These are phyloP conservation scores for Pythium rhizo-oryzae DNA, from an alignment of 352 stramenopile genomes.

Conservation along the genomic window DNA sequence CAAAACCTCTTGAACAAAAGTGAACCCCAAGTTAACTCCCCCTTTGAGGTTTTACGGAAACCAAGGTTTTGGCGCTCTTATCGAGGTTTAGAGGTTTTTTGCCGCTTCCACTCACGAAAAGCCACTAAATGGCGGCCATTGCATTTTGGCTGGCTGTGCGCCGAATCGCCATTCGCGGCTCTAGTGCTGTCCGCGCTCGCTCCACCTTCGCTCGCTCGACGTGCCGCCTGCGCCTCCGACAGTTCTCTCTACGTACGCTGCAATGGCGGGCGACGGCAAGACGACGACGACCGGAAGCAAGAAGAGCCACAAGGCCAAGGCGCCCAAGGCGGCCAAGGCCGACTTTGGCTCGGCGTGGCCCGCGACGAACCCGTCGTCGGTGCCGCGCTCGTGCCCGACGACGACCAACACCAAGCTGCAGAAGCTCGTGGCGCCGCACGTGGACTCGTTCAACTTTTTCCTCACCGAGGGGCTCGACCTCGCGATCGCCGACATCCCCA, in stretches of 20 bases:
- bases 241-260: constrained; percentile 4
- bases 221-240: no score
- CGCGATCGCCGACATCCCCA: constrained; percentile 92
- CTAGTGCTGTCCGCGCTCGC: no score
- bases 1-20: no score
- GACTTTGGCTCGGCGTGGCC: constrained; percentile 71
- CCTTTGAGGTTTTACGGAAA: no score
- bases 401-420: constrained; percentile 83
- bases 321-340: not conserved
- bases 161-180: constrained; percentile 5
- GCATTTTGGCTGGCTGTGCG: constrained; percentile 18
- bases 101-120: constrained; percentile 33
- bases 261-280: constrained; percentile 46
- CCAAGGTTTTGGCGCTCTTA: no score
- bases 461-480: constrained; percentile 94
- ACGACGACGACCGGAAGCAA: constrained; percentile 35
- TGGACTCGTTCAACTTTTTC: constrained; percentile 99
- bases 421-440: constrained; percentile 95
- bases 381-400: constrained; percentile 66
- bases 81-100: constrained; percentile 34
- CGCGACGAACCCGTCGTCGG: constrained; percentile 80
- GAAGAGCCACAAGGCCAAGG: constrained; percentile 46
- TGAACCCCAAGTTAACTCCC: constrained; percentile 11
- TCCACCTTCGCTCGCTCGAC: no score
- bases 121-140: constrained; percentile 25